A percentile compares a stretch with the other conserved stretches of the same genome.
These are phyloP conservation scores for Meredithiella fracta DNA, from an alignment of 2,329 filamentous ascomycete species.

Conservation along the genomic window DNA sequence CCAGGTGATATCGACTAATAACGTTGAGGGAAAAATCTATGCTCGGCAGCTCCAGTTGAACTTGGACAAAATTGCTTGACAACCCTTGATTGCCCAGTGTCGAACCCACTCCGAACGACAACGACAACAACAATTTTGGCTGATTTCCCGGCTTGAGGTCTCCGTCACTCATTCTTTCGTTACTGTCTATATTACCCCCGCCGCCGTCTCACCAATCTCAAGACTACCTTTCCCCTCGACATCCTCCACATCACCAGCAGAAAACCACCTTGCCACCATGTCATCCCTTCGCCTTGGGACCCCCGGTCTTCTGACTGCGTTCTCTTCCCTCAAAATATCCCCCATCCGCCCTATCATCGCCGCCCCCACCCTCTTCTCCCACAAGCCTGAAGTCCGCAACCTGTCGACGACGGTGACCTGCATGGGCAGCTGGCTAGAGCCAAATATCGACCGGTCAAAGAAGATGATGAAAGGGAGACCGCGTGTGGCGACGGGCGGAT, in stretches of 20 bases:
- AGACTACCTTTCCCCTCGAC: background rate
- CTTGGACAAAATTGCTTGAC: background rate
- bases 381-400: conserved; percentile 34
- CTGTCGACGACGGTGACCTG: conserved; percentile 54
- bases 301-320: conserved; percentile 32
- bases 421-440: conserved; percentile 64
- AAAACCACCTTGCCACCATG: background rate
- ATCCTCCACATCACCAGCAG: background rate
- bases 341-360: conserved; percentile 22
- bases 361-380: conserved; percentile 19
- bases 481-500: conserved; percentile 78
- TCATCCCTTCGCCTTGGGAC: conserved; percentile 29
- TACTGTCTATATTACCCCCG: background rate
- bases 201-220: background rate
- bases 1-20: conserved; percentile 1
- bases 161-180: background rate
- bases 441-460: conserved; percentile 56
- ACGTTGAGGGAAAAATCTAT: background rate
- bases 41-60: too few species aligned
- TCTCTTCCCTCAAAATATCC: conserved; percentile 32
- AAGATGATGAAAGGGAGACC: conserved; percentile 86
- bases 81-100: background rate
- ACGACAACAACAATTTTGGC: background rate
- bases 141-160: background rate
- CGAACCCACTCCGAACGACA: background rate